Evolutionary conservation across 768 basidiomycete species (phyloP).

Genomic region (Psilocybe sp.): DNA sequence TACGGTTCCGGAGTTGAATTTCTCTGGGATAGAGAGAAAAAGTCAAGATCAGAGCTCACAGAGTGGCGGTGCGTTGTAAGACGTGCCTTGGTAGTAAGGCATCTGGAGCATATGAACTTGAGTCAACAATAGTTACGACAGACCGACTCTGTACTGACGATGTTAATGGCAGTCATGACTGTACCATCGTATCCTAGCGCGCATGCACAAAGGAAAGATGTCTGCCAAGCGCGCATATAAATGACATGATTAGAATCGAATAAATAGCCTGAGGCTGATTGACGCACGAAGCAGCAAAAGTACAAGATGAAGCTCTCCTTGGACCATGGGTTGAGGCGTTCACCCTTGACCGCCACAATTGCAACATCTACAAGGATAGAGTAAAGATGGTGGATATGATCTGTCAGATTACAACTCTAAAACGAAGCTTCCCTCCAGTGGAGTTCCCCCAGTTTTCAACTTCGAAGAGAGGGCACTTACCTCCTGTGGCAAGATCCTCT

Average conservation of each 20-base stretch:
- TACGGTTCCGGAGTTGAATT: not conserved
- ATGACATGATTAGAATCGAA: not conserved
- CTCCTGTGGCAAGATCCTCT: too few relatives aligned
- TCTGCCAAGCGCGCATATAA: not conserved
- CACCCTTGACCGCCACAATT: too few relatives aligned
- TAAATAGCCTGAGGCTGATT: too few relatives aligned
- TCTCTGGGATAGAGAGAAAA: not conserved
- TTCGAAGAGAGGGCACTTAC: too few relatives aligned
- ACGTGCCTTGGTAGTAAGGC: not conserved
- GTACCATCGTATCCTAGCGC: conserved; percentile 1
- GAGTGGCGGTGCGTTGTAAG: not conserved
- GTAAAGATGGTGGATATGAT: too few relatives aligned
- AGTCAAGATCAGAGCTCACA: not conserved
- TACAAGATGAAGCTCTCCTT: not conserved
- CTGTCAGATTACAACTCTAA: too few relatives aligned
- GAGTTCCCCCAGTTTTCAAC: too few relatives aligned
- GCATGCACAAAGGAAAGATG: not conserved
- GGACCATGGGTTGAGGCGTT: not conserved
- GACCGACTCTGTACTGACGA: not conserved
- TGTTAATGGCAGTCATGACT: not conserved
- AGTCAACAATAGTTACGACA: not conserved
- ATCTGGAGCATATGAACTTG: not conserved
- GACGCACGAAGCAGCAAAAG: not conserved
- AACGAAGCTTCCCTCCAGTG: too few relatives aligned
- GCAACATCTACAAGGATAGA: too few relatives aligned